Evolutionary conservation across 306 rosid genomes (phyloP), one percentile per base, ranked within the genome.

Genomic region (Macrotyloma uniflorum): DNA sequence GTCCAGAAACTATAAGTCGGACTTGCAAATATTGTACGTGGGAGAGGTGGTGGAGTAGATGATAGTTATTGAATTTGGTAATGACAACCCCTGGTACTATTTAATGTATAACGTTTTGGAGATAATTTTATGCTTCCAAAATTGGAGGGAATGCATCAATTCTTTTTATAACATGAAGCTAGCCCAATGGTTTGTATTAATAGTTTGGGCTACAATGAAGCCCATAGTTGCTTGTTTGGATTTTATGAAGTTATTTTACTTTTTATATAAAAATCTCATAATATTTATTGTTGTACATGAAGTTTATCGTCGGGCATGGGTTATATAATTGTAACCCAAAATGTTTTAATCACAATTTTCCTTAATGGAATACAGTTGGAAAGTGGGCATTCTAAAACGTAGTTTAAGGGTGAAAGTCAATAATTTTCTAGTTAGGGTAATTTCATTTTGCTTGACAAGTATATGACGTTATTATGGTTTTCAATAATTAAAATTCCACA

Each of bases 11-110:
- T 26, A 59, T 63, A 71, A 22, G 8, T 36, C 19, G 13, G 23
- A 72, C 33, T 6, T 67, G 15, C 20, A n/a, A 43, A 73, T 85
- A 24, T 67, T 53, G 71, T 63, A 16, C 20, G 74, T 62, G 26
- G 33, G 36, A 62, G 59, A 18, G 71, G 47, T 18, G n/a, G 59
- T 14, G 6, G 43, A 54, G 68, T 50, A 58, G 66, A 57, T 66
- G 46, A 67, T 72, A 43, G 32, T 22, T 32, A 36, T 8, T 28
- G 55, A 47, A 67, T 59, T 40, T 42, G 38, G 43, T 35, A 22
- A 36, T 57, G 80, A 45, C 47, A 74, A 35, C 47, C 28, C 68
- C 36, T 57, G 18, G 74, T 20, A 16, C 22, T 6, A 16, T 16
- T n/a, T 46, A 3, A 9, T 63, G 66, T 54, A 23, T 65, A 50